These are phyloP conservation scores for Xerophyta viscosa DNA, from an alignment of 106 monocot species.

Conservation along the genomic window DNA sequence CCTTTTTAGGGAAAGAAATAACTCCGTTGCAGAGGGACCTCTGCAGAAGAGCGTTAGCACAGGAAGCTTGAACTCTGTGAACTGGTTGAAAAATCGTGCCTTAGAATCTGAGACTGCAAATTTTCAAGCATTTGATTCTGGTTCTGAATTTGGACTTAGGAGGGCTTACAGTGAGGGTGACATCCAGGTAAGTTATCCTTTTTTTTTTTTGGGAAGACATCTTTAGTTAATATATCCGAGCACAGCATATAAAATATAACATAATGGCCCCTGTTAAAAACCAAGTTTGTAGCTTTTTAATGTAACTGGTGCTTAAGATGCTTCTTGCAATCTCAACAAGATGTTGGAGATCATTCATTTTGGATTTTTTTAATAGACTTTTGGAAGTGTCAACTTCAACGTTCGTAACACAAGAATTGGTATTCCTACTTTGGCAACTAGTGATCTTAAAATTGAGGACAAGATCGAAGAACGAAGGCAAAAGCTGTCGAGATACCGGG, in stretches of 20 bases:
- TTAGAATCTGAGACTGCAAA: conserved; percentile 35
- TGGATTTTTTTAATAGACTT: conserved; percentile 12
- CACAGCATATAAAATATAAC: too few relatives aligned
- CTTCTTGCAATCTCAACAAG: conserved; percentile 2
- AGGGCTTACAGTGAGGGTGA: conserved; percentile 33
- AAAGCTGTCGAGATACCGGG: conserved; percentile 86
- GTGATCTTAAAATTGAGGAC: not conserved
- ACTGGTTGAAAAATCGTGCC: conserved; percentile 23
- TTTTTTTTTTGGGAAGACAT: not conserved
- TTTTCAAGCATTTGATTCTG: conserved; percentile 42
- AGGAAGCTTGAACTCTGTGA: conserved; percentile 40
- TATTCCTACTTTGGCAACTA: not conserved
- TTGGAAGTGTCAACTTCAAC: conserved; percentile 10
- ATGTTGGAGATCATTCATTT: conserved; percentile 14
- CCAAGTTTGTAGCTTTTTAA: not conserved
- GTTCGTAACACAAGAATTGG: not conserved
- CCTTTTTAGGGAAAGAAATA: conserved; percentile 9
- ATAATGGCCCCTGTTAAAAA: too few relatives aligned
- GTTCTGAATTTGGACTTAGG: conserved; percentile 17
- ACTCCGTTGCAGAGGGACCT: conserved; percentile 10
- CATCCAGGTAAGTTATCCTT: conserved; percentile 28
- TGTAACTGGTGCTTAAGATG: not conserved
- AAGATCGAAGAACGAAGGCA: conserved; percentile 45
- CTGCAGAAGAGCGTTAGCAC: conserved; percentile 62
- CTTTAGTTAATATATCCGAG: not conserved